Base-by-base conservation (phyloP, 208 protist species). In the Trypanosoma vivax region DNA sequence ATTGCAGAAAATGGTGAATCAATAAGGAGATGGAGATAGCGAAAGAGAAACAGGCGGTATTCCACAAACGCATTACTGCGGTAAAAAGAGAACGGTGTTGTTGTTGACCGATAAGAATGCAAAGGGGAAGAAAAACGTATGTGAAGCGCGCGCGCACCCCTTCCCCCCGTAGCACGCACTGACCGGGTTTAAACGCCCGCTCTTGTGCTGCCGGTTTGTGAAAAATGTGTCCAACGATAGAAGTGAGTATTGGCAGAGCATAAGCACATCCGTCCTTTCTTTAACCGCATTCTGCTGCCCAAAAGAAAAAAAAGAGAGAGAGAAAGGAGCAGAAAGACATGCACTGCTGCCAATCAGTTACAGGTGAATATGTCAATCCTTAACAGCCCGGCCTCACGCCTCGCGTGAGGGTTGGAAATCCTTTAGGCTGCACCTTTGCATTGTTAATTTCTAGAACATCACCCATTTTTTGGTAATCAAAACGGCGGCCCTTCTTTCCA, bases 401-500 rank as follows among this genome's bases (percentile, higher is more conserved):
- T 9, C 83, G 72, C 11, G 79, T 67, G 24, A 95, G 56, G 10
- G 76, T 75, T 18, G 88, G 88, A 52, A 95, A 95, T 16, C 88
- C 88, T 53, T 88, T 90, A 10, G 83, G 82, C 69, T 95, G 83
- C 57, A 90, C 84, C 58, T 79, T 79, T 6, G 79, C 82, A 41
- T 95, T 91, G 63, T 95, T 95, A 70, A 95, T 95, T 64, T 84
- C 79, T 50, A 92, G 48, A 33, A 95, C 80, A 60, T 95, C 88
- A 18, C 88, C 88, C 83, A 95, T 92, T 66, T 95, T 95, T 35
- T 87, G 75, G 52, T 91, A 90, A 7, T 88, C 81, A 53, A 95
- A 95, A 21, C 76, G 64, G 27, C 84, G 73, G 19, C 83, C 70
- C 59, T 80, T 83, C 60, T 81, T 83, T 5, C 85, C 81, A 57